Conservation (phyloP, 2,329 filamentous ascomycete genomes). For the Cladosporium oxysporum region DNA sequence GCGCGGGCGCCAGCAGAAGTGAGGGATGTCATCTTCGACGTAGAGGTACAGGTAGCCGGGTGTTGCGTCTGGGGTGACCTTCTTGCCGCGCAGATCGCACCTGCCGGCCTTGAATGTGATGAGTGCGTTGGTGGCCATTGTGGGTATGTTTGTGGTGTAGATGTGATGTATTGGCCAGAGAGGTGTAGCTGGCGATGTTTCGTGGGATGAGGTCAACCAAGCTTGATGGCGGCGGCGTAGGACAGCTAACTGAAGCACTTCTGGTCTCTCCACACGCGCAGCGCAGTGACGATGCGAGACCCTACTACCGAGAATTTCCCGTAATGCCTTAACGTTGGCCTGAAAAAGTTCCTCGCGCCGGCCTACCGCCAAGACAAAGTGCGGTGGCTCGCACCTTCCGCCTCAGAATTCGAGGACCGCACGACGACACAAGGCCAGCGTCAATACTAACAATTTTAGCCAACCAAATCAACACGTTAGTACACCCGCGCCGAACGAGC, state of each 20-base stretch:
- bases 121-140: slow-evolving; percentile 80
- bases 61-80: slow-evolving; percentile 70
- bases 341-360: background rate
- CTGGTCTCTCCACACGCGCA: background rate
- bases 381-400: background rate
- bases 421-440: background rate
- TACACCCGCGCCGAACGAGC: slow-evolving; percentile 11
- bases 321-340: background rate
- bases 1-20: slow-evolving; percentile 96
- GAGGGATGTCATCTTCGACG: slow-evolving; percentile 87
- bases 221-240: slow-evolving; percentile 14
- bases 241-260: background rate
- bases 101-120: slow-evolving; percentile 96
- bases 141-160: slow-evolving; percentile 27
- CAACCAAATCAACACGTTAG: slow-evolving; percentile 18
- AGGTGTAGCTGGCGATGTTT: background rate
- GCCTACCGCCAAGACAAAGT: background rate
- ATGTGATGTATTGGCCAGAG: background rate
- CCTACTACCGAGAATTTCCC: background rate
- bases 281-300: background rate
- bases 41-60: slow-evolving; percentile 92
- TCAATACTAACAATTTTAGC: background rate
- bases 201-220: background rate
- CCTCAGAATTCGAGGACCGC: background rate
- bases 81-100: slow-evolving; percentile 65